These are phyloP conservation scores for Pulveroboletus sp. DNA, from an alignment of 1,284 basidiomycete genomes.

Conservation along the genomic window DNA sequence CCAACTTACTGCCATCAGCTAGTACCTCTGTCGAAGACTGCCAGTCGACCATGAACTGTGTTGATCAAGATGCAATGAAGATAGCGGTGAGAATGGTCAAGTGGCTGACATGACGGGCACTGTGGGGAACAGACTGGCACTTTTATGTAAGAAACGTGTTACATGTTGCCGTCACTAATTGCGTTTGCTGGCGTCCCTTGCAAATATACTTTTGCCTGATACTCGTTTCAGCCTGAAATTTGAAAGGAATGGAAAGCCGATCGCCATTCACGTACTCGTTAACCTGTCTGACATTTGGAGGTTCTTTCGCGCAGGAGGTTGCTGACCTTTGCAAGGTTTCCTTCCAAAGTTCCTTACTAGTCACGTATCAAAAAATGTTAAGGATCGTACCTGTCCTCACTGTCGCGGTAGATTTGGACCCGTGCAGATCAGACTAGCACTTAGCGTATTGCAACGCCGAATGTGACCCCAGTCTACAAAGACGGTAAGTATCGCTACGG, in stretches of 20 bases:
- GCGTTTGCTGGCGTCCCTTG: constrained; percentile 1
- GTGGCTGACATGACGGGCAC: background rate
- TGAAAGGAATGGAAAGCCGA: constrained; percentile 11
- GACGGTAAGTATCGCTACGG: too few relatives aligned
- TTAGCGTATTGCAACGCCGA: too few relatives aligned
- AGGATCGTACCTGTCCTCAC: background rate
- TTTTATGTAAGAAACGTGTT: constrained; percentile 24
- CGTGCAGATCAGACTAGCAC: background rate
- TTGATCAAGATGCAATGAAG: constrained; percentile 1
- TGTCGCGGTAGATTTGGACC: constrained; percentile 1
- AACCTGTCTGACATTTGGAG: constrained; percentile 5
- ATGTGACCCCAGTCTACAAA: too few relatives aligned
- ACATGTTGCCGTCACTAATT: constrained; percentile 8
- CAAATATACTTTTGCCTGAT: constrained; percentile 6
- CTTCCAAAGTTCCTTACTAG: constrained; percentile 1
- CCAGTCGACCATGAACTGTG: constrained; percentile 56
- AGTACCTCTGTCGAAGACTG: constrained; percentile 50
- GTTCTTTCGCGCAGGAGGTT: constrained; percentile 9
- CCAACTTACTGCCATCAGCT: constrained; percentile 48
- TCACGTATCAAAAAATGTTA: background rate
- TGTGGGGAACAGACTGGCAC: background rate
- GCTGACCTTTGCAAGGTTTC: background rate
- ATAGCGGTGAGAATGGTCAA: background rate
- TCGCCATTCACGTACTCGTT: constrained; percentile 8
- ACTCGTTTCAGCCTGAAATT: constrained; percentile 1